These are phyloP conservation scores for Laburnicola sp. DNA, from an alignment of 2,329 filamentous ascomycete genomes.

Conservation along the genomic window DNA sequence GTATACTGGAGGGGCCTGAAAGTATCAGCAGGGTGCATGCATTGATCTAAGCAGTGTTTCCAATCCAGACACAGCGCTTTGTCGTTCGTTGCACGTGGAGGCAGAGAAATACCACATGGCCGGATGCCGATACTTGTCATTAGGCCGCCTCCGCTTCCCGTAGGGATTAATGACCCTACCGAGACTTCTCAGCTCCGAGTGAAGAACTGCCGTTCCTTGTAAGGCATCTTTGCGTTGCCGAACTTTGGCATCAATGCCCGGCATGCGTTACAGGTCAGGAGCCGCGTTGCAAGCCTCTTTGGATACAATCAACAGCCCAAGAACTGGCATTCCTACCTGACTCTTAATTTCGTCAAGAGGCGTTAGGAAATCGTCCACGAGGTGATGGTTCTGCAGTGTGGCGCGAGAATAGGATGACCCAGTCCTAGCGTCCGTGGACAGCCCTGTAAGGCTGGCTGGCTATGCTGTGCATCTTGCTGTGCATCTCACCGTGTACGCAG, in stretches of 20 bases:
- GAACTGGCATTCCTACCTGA: too few species aligned
- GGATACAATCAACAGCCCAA: too few species aligned
- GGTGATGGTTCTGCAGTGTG: too few species aligned
- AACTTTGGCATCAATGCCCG: background rate
- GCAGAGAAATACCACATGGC: background rate
- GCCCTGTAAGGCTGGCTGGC: too few species aligned
- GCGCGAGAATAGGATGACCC: too few species aligned
- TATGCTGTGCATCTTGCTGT: too few species aligned
- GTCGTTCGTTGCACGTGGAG: slow-evolving; percentile 1
- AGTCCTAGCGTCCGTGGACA: too few species aligned
- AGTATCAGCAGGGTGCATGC: background rate
- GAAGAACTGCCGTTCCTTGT: slow-evolving; percentile 9
- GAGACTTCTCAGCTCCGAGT: background rate
- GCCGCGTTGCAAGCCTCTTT: too few species aligned
- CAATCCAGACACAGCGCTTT: background rate
- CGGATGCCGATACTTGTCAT: slow-evolving; percentile 4
- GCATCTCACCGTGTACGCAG: too few species aligned
- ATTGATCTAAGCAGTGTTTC: slow-evolving; percentile 14
- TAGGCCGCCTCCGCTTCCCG: slow-evolving; percentile 9
- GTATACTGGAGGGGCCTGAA: slow-evolving; percentile 14
- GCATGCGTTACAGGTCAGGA: too few species aligned
- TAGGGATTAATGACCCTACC: background rate
- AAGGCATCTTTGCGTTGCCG: slow-evolving; percentile 10
- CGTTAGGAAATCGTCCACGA: too few species aligned
- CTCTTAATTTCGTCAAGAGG: too few species aligned